These are phyloP conservation scores for Neolentinus lepideus DNA, from an alignment of 1,284 basidiomycete genomes.

Conservation along the genomic window DNA sequence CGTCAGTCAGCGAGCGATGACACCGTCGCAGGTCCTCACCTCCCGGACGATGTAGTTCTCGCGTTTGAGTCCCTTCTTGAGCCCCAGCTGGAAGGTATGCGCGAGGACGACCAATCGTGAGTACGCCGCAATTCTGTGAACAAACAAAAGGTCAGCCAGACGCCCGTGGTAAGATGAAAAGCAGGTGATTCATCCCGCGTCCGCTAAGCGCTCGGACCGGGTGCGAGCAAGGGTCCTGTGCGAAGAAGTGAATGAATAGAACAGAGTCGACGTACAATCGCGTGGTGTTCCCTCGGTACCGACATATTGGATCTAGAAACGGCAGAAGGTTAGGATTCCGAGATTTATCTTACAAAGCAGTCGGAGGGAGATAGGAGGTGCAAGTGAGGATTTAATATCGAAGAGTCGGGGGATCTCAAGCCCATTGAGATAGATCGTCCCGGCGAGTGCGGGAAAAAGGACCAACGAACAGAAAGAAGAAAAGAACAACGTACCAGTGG, in stretches of 20 bases:
- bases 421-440: background rate
- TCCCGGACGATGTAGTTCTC: constrained; percentile 32
- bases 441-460: background rate
- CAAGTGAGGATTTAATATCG: background rate
- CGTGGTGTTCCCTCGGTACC: constrained; percentile 39
- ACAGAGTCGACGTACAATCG: constrained; percentile 28
- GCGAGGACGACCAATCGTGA: constrained; percentile 46
- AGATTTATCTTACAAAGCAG: background rate
- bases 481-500: constrained; percentile 24
- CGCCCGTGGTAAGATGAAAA: background rate
- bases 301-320: constrained; percentile 33
- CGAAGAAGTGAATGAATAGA: background rate
- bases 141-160: constrained; percentile 1
- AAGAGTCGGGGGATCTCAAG: background rate
- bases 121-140: constrained; percentile 40
- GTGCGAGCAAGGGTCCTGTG: background rate
- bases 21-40: constrained; percentile 8
- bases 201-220: background rate
- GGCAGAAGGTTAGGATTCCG: background rate
- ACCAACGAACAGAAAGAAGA: background rate
- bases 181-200: background rate
- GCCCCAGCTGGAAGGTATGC: constrained; percentile 38
- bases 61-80: constrained; percentile 29
- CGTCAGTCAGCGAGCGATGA: background rate
- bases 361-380: background rate